phyloP scores from a whole-genome alignment of 2,329 filamentous ascomycete species.

The Penicillium sp. region DNA sequence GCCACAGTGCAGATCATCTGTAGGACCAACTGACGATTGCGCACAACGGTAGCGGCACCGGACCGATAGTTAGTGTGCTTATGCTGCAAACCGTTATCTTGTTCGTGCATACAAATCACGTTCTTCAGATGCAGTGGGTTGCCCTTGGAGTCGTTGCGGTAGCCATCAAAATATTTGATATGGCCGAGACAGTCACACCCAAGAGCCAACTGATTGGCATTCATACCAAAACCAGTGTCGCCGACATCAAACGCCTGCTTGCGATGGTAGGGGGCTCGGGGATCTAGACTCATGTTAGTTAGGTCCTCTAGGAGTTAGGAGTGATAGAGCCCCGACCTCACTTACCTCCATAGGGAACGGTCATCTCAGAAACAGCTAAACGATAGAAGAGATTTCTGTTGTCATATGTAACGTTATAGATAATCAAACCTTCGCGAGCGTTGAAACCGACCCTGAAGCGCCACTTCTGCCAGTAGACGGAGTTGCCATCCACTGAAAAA shows the following conservation, averaged over 20 bases:
- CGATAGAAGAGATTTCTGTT: slow-evolving; percentile 65
- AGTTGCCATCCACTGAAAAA: slow-evolving; percentile 57
- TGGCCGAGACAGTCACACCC: slow-evolving; percentile 69
- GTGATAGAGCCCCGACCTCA: not conserved
- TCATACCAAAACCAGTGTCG: slow-evolving; percentile 63
- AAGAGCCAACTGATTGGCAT: slow-evolving; percentile 66
- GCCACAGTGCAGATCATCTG: slow-evolving; percentile 69
- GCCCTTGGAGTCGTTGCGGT: slow-evolving; percentile 60
- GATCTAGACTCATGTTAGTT: slow-evolving; percentile 55
- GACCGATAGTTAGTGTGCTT: slow-evolving; percentile 72
- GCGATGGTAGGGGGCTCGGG: slow-evolving; percentile 65
- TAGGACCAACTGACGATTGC: slow-evolving; percentile 63
- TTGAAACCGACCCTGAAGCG: slow-evolving; percentile 61
- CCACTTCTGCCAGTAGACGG: slow-evolving; percentile 66
- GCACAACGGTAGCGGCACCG: slow-evolving; percentile 59
- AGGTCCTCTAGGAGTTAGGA: not conserved
- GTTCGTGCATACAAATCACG: slow-evolving; percentile 67
- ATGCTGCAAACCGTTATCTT: slow-evolving; percentile 66
- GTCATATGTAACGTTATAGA: slow-evolving; percentile 65
- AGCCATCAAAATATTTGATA: slow-evolving; percentile 64
- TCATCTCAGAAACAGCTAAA: slow-evolving; percentile 66
- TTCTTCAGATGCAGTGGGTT: slow-evolving; percentile 61
- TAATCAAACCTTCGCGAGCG: slow-evolving; percentile 62
- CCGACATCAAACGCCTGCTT: slow-evolving; percentile 70
- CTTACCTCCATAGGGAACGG: slow-evolving; percentile 46